Percentiles rank a stretch among this genome's conserved stretches.
Conservation (phyloP, 352 stramenopile species). For the Phytophthora rubi region DNA sequence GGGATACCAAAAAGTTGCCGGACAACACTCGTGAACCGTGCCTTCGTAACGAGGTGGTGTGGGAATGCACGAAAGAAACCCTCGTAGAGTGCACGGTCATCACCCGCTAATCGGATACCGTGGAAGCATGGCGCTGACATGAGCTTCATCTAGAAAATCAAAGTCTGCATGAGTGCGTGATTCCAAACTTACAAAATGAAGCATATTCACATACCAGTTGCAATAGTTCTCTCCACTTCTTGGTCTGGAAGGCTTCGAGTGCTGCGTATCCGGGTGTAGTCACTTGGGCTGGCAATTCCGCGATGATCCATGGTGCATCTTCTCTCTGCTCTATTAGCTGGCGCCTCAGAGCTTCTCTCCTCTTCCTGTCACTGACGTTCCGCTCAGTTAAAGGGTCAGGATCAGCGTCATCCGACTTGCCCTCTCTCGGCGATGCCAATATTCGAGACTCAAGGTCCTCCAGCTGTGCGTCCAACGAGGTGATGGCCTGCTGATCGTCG, state of each 20-base stretch:
- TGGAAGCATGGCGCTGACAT: conserved; percentile 53
- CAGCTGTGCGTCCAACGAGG: conserved; percentile 19
- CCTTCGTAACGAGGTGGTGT: conserved; percentile 69
- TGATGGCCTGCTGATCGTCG: conserved; percentile 9
- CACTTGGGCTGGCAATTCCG: conserved; percentile 23
- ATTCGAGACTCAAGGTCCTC: conserved; percentile 20
- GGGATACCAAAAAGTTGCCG: conserved; percentile 58
- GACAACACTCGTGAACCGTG: conserved; percentile 70
- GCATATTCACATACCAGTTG: conserved; percentile 41
- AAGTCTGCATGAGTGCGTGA: not conserved
- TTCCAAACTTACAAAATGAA: not conserved
- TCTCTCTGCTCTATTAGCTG: conserved; percentile 18
- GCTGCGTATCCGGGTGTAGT: conserved; percentile 41
- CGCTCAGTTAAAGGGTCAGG: conserved; percentile 9
- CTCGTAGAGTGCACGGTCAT: conserved; percentile 74
- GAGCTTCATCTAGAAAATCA: conserved; percentile 39
- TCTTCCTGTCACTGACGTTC: conserved; percentile 3
- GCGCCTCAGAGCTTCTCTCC: conserved; percentile 8
- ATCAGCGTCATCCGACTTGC: conserved; percentile 5
- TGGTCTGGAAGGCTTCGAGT: conserved; percentile 65
- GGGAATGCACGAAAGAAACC: conserved; percentile 74
- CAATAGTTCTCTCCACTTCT: conserved; percentile 70
- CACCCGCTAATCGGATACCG: conserved; percentile 54
- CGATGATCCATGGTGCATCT: conserved; percentile 32
- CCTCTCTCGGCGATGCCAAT: conserved; percentile 8